Percentiles rank a stretch among this genome's conserved stretches.
These are phyloP conservation scores for Panellus pusillus DNA, from an alignment of 768 basidiomycete genomes.

Conservation along the genomic window DNA sequence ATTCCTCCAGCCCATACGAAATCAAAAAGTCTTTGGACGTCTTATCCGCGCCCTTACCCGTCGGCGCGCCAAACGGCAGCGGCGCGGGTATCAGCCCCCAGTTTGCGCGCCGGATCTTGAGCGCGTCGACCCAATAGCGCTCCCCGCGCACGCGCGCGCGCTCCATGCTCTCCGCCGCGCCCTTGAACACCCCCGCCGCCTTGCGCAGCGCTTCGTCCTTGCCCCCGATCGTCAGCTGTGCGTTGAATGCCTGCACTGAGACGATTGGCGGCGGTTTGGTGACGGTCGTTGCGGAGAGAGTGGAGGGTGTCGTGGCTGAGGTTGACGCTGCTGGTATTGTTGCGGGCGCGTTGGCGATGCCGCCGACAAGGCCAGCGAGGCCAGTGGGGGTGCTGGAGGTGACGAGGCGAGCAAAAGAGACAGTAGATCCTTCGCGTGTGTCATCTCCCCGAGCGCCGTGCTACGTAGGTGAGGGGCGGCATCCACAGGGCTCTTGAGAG, in stretches of 20 bases:
- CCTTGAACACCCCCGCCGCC: conserved; percentile 69
- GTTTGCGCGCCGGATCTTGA: conserved; percentile 72
- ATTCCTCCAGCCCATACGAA: conserved; percentile 80
- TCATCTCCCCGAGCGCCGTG: conserved; percentile 78
- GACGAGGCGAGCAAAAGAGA: conserved; percentile 52
- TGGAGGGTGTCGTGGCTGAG: conserved; percentile 21
- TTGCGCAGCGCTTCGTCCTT: conserved; percentile 81
- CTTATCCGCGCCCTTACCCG: conserved; percentile 76
- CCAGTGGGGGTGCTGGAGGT: conserved; percentile 26
- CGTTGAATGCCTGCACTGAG: conserved; percentile 71
- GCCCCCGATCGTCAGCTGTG: conserved; percentile 70
- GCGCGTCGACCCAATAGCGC: conserved; percentile 80
- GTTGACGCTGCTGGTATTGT: conserved; percentile 11
- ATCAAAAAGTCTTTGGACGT: conserved; percentile 81
- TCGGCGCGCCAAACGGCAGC: conserved; percentile 65
- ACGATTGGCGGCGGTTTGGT: conserved; percentile 63
- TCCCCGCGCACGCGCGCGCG: conserved; percentile 60
- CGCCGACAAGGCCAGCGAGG: conserved; percentile 15
- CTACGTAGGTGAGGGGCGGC: conserved; percentile 33
- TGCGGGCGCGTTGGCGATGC: conserved; percentile 5
- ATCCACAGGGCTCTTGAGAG: conserved; percentile 29
- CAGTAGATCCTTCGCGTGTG: conserved; percentile 71
- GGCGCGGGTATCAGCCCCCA: conserved; percentile 84
- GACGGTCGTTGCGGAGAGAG: conserved; percentile 62
- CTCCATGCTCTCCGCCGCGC: conserved; percentile 70